Evolutionary conservation across 163 green algal species (phyloP), one percentile per base, ranked within the genome.

Genomic region (Volvox carteri): DNA sequence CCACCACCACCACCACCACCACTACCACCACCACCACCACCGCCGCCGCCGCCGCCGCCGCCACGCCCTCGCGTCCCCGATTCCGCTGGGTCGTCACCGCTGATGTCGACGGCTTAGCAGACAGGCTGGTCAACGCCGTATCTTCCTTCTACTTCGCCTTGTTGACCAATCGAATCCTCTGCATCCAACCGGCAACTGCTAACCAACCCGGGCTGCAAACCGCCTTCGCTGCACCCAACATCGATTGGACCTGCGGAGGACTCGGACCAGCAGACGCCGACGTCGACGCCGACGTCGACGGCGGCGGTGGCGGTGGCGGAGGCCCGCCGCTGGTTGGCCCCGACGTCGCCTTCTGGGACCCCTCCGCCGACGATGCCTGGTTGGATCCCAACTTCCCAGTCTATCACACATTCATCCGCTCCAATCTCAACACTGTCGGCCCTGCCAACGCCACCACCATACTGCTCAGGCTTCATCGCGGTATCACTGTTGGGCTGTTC

Each of bases 91-190:
- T 86, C 2, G 54, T 86, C 1, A 86, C 79, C 0, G 7, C 44
- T 0, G 79, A 86, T 58, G 56, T 62, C 12, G 79, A 86, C 18
- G 79, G 79, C 14, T 23, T 86, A 0, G 79, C 79, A 1, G 79
- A 86, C 79, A 62, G 81, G 3, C 81, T 81, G 33, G 81, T 88
- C 30, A 88, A 88, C 67, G 81, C 81, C 35, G 81, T 88, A 0
- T 80, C 81, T 19, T 30, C 48, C 65, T 88, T 88, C 46, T 88
- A 88, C 67, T 80, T 80, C 48, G 81, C 81, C 3, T 46, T 88
- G 46, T 35, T 88, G 7, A 88, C 81, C 21, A 46, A 88, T 37
- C 81, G 81, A 1, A 65, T 88, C 44, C 67, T 88, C 28, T 88
- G 81, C 67, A 80, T 88, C 8, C 46, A 46, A 35, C 81, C 81